A percentile compares a stretch with the other conserved stretches of the same genome.
These are phyloP conservation scores for Aspergillus sp. DNA, from an alignment of 2,329 filamentous ascomycete species.

Conservation along the genomic window DNA sequence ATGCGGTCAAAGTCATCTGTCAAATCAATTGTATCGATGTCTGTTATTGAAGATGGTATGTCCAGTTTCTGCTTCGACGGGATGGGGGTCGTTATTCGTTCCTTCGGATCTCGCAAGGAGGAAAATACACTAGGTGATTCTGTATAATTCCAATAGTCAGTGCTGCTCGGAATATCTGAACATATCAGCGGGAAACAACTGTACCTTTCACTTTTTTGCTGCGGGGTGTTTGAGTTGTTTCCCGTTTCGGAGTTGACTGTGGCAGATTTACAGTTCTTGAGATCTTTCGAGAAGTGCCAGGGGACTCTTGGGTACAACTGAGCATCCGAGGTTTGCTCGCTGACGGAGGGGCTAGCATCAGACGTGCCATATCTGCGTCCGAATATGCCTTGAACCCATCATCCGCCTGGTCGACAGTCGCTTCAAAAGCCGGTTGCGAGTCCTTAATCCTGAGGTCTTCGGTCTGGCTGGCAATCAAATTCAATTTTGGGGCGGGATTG, in stretches of 20 bases:
- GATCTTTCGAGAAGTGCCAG: constrained; percentile 21
- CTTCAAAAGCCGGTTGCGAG: constrained; percentile 7
- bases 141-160: constrained; percentile 11
- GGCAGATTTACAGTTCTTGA: constrained; percentile 18
- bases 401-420: constrained; percentile 18
- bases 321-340: constrained; percentile 42
- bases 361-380: constrained; percentile 44
- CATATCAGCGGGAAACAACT: not conserved
- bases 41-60: constrained; percentile 17
- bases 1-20: constrained; percentile 39
- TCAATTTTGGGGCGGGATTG: constrained; percentile 5
- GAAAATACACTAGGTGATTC: constrained; percentile 19
- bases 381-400: constrained; percentile 27
- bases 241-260: constrained; percentile 11
- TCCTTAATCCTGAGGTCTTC: constrained; percentile 12
- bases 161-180: not conserved
- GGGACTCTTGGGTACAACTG: constrained; percentile 27
- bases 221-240: constrained; percentile 6
- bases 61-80: constrained; percentile 19
- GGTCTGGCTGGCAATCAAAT: constrained; percentile 8
- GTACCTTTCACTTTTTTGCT: constrained; percentile 27
- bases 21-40: constrained; percentile 48
- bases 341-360: constrained; percentile 43
- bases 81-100: constrained; percentile 22
- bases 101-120: constrained; percentile 18